These are phyloP conservation scores for Conticribra guillardii DNA, from an alignment of 108 stramenopile genomes.

Conservation along the genomic window DNA sequence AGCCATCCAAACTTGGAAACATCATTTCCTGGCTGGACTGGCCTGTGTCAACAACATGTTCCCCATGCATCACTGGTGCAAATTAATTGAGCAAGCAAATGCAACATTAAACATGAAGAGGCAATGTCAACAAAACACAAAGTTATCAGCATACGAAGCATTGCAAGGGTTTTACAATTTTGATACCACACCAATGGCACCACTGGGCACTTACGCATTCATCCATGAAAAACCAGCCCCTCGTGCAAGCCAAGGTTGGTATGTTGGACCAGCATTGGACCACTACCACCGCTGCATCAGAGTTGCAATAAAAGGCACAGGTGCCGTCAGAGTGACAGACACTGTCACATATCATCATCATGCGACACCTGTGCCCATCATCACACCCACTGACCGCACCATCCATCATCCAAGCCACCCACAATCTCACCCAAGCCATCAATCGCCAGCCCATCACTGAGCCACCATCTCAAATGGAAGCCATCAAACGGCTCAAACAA, in stretches of 20 bases:
- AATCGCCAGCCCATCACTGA: too few species aligned
- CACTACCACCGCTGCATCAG: slow-evolving; percentile 46
- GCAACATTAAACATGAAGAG: slow-evolving; percentile 51
- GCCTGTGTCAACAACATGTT: slow-evolving; percentile 26
- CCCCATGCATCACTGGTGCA: slow-evolving; percentile 34
- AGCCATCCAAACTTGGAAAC: slow-evolving; percentile 35
- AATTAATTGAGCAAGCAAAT: slow-evolving; percentile 36
- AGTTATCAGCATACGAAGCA: slow-evolving; percentile 38
- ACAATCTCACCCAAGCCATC: too few species aligned
- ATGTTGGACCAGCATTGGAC: slow-evolving; percentile 52
- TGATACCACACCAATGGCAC: not conserved
- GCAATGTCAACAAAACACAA: slow-evolving; percentile 36
- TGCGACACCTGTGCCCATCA: not conserved
- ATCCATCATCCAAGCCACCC: not conserved
- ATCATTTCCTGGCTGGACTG: slow-evolving; percentile 26
- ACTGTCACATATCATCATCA: not conserved
- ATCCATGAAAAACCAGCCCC: not conserved
- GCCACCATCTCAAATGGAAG: too few species aligned
- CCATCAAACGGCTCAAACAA: too few species aligned
- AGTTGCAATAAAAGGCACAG: not conserved
- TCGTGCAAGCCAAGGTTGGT: slow-evolving; percentile 38
- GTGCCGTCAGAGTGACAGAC: not conserved
- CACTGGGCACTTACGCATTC: not conserved
- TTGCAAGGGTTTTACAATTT: slow-evolving; percentile 29
- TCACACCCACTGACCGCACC: not conserved